Percentiles rank a stretch among this genome's conserved stretches.
phyloP scores from a whole-genome alignment of 78 protist genomes.

The Paulinella micropora region DNA sequence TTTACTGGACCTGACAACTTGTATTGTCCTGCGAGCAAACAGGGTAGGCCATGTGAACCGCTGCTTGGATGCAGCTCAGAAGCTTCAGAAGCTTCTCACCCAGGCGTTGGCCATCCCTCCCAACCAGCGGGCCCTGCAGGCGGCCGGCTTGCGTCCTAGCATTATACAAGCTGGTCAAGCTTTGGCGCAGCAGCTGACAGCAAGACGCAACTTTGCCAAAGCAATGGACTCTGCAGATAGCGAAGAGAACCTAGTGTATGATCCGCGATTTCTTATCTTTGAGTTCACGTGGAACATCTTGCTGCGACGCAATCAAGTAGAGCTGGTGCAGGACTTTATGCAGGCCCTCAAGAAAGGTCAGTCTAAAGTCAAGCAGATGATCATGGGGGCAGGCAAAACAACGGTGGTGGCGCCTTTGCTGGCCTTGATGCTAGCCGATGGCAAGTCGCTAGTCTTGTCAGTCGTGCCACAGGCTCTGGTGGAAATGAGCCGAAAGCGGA shows the following conservation, averaged over 20 bases:
- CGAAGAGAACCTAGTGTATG: neutral
- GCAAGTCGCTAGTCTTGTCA: slow-evolving; percentile 14
- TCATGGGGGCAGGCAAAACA: slow-evolving; percentile 58
- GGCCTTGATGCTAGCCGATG: slow-evolving; percentile 33
- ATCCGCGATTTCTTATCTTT: slow-evolving; percentile 42
- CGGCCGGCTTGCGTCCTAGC: neutral
- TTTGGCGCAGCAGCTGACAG: neutral
- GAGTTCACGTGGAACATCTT: slow-evolving; percentile 44
- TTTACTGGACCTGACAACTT: neutral
- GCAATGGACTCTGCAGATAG: neutral
- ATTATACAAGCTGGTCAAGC: neutral
- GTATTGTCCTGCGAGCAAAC: neutral
- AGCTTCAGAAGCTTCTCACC: neutral
- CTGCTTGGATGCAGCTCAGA: neutral
- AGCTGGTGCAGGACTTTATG: neutral
- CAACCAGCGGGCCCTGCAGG: neutral
- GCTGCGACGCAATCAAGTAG: slow-evolving; percentile 30
- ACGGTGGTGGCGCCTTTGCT: slow-evolving; percentile 46
- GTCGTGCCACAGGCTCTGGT: slow-evolving; percentile 47
- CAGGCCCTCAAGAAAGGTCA: neutral
- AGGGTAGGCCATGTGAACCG: slow-evolving; percentile 21
- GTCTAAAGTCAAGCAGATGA: slow-evolving; percentile 44
- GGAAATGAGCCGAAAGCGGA: slow-evolving; percentile 24
- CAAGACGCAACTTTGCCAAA: neutral
- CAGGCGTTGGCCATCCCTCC: neutral